These are phyloP conservation scores for Tuber magnatum DNA, from an alignment of 495 filamentous ascomycete genomes.

Conservation along the genomic window DNA sequence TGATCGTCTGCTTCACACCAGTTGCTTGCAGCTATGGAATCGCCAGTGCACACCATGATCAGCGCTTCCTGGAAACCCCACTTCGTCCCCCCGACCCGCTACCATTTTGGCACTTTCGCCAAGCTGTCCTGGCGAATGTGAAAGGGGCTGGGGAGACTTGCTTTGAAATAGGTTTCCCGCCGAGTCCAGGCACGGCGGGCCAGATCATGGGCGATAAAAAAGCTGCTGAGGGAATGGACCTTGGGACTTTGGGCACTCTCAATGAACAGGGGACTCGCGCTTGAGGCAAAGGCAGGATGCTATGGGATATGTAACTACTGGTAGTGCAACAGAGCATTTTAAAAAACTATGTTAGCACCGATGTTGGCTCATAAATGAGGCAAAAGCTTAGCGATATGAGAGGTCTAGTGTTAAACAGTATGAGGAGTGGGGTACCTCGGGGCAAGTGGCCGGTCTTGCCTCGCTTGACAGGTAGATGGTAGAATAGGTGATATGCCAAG, in stretches of 20 bases:
- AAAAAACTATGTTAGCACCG: background rate
- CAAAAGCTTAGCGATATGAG: background rate
- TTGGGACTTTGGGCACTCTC: conserved; percentile 27
- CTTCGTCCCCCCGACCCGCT: conserved; percentile 40
- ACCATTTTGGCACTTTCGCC: conserved; percentile 18
- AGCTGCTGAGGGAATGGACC: conserved; percentile 41
- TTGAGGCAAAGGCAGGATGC: background rate
- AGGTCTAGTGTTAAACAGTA: background rate
- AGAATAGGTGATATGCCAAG: background rate
- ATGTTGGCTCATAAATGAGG: background rate
- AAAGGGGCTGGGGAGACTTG: conserved; percentile 15
- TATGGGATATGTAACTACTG: background rate
- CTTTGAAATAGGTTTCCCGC: conserved; percentile 42
- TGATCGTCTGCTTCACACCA: conserved; percentile 41
- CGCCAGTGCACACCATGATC: conserved; percentile 43
- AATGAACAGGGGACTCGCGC: background rate
- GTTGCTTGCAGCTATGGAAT: conserved; percentile 30
- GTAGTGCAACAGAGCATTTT: background rate
- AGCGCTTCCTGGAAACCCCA: conserved; percentile 41
- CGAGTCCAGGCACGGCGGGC: conserved; percentile 42
- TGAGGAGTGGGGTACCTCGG: too few relatives aligned
- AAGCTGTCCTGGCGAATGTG: conserved; percentile 23
- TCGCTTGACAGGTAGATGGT: background rate
- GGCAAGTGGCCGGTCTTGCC: background rate
- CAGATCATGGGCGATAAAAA: conserved; percentile 41